Base-by-base conservation (phyloP, 768 basidiomycete genomes). In the Candolleomyces aberdarensis region DNA sequence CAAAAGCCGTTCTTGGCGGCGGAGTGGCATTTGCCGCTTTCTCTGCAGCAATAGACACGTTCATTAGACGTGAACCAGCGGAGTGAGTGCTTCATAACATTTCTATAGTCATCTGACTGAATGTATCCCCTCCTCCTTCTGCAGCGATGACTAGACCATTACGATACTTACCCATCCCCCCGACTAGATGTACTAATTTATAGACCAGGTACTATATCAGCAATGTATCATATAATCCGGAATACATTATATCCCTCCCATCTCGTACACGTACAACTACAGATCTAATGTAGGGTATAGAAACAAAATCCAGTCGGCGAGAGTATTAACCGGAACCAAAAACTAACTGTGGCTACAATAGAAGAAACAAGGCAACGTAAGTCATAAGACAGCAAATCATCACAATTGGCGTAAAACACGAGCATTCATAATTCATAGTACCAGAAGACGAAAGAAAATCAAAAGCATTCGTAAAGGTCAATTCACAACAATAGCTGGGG, bases 21-120 rank as follows among this genome's bases (percentile, higher is more conserved):
- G 96, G 92, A 19, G 63, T 94, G 9, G 94, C 91, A 0, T 98
- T 98, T 70, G 94, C 93, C 13, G 94, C 90, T 1, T 98, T 98
- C 77, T 96, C 95, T 13, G 86, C 87, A 0, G 94, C 83, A 11
- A 96, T 98, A 64, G 96, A 98, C 72, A 68, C 87, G 66, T 96
- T 92, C 73, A 72, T 94, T 62, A 83, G 89, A 73, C 79, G 89
- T 72, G 90, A 93, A 72, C 77, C 90, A n/a, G 71, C 88, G 69
- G 92, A 93, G 92, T 73, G 51, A 52, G 63, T 60, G 46, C 8
- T 58, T 41, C 26, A 3, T 29, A 51, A 32, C 19, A 1, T 58
- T 40, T 26, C 22, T 26, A 9, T 13, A 46, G 15, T 31, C 8
- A 17, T 58, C 43, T 46, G 1, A 26, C 26, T 26, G 26, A 26